Evolutionary conservation across 2,329 filamentous ascomycete genomes (phyloP).

Genomic region (Coniochaeta prunicola): DNA sequence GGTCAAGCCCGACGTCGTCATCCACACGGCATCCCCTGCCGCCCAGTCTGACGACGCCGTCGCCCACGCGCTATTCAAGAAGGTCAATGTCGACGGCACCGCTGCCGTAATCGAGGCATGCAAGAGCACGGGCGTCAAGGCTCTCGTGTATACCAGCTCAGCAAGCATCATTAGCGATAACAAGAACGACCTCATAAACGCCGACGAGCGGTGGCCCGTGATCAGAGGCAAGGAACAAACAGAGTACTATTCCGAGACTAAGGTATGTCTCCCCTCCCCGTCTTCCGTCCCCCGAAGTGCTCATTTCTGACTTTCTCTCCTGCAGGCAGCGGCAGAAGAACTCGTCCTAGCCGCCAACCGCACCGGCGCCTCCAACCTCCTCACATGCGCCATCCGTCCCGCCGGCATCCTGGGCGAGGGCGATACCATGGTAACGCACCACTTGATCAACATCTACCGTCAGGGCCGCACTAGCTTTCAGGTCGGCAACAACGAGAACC

Average conservation of each 20-base stretch:
- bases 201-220: conserved; percentile 74
- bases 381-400: conserved; percentile 76
- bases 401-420: conserved; percentile 88
- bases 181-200: conserved; percentile 69
- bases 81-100: conserved; percentile 87
- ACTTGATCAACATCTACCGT: conserved; percentile 65
- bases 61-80: conserved; percentile 58
- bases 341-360: conserved; percentile 73
- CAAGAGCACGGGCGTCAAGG: conserved; percentile 63
- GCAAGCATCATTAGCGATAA: conserved; percentile 85
- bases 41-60: conserved; percentile 45
- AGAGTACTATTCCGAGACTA: conserved; percentile 87
- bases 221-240: conserved; percentile 63
- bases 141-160: conserved; percentile 85
- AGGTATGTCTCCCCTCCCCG: conserved; percentile 42
- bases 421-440: conserved; percentile 68
- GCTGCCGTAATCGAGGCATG: conserved; percentile 69
- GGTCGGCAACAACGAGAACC: conserved; percentile 62
- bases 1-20: conserved; percentile 71
- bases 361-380: conserved; percentile 46
- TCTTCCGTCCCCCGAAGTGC: background rate
- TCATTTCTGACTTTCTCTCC: too few relatives aligned
- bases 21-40: conserved; percentile 79
- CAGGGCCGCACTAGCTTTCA: conserved; percentile 68
- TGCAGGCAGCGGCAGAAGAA: conserved; percentile 68